These are phyloP conservation scores for Gillenia trifoliata DNA, from an alignment of 306 rosid genomes.

Conservation along the genomic window DNA sequence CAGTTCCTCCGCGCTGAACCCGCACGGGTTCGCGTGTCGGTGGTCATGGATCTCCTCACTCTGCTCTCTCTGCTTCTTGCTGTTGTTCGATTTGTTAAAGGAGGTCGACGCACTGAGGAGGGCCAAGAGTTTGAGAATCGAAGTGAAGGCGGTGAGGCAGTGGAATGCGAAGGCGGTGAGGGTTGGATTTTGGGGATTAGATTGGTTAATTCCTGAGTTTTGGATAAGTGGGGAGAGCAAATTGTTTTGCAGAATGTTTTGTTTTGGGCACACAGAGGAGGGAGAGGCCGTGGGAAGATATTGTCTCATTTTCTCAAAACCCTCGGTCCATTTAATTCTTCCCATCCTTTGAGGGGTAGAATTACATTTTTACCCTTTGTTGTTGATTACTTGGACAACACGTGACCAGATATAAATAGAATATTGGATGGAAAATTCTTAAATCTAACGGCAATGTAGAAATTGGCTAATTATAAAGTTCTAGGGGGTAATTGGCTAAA, in stretches of 20 bases:
- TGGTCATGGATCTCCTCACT: constrained; percentile 78
- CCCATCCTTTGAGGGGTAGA: too few relatives aligned
- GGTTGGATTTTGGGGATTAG: neutral
- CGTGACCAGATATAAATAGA: too few relatives aligned
- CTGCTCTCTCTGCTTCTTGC: constrained; percentile 59
- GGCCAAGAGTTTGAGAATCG: constrained; percentile 74
- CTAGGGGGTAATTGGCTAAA: too few relatives aligned
- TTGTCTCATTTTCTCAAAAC: too few relatives aligned
- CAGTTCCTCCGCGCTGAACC: constrained; percentile 32
- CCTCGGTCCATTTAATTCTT: too few relatives aligned
- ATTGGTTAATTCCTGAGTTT: neutral
- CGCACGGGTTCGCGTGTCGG: constrained; percentile 35
- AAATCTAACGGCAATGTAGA: too few relatives aligned
- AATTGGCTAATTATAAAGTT: too few relatives aligned
- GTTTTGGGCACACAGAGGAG: too few relatives aligned
- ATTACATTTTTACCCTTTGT: too few relatives aligned
- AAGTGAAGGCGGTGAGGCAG: constrained; percentile 53
- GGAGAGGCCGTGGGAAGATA: too few relatives aligned
- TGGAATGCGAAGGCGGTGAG: constrained; percentile 78
- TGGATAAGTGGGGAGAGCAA: neutral
- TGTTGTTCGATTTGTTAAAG: constrained; percentile 79
- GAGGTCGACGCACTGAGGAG: constrained; percentile 84
- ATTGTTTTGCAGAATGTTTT: constrained; percentile 57
- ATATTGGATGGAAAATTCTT: too few relatives aligned
- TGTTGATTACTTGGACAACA: too few relatives aligned